Conservation (phyloP, 1,284 basidiomycete species). For the Thelephora terrestris region DNA sequence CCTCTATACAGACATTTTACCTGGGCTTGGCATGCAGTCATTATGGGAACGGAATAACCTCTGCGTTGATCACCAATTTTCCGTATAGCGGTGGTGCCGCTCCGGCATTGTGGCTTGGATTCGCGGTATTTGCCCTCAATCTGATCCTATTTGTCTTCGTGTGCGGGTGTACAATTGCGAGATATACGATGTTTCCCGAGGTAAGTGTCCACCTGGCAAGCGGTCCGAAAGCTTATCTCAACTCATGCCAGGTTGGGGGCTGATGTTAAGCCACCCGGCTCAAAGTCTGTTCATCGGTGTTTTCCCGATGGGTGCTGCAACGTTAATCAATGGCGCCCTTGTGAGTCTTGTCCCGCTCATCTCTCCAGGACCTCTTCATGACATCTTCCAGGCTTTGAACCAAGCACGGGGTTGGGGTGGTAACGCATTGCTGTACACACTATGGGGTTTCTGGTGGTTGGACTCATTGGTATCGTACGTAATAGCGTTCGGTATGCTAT, state of each 20-base stretch:
- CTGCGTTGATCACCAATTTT: constrained; percentile 29
- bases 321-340: constrained; percentile 29
- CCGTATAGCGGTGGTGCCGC: constrained; percentile 27
- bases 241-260: constrained; percentile 15
- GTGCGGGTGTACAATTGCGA: constrained; percentile 26
- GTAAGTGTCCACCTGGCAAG: constrained; percentile 8
- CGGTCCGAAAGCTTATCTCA: not conserved
- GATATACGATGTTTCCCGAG: constrained; percentile 43
- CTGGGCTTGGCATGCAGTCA: constrained; percentile 35
- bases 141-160: constrained; percentile 42
- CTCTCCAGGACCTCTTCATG: not conserved
- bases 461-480: constrained; percentile 36
- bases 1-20: constrained; percentile 28
- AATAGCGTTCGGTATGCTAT: constrained; percentile 45
- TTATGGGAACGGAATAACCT: constrained; percentile 36
- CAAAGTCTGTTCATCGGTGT: constrained; percentile 54
- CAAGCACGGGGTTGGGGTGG: constrained; percentile 33
- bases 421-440: constrained; percentile 33
- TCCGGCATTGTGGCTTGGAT: constrained; percentile 23
- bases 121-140: constrained; percentile 43
- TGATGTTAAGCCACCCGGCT: constrained; percentile 35
- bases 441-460: constrained; percentile 59
- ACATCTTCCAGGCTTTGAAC: constrained; percentile 16
- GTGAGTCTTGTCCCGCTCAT: constrained; percentile 12
- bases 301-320: constrained; percentile 51